Evolutionary conservation across 345 rosid species (phyloP).

Genomic region (Populus davidiana): DNA sequence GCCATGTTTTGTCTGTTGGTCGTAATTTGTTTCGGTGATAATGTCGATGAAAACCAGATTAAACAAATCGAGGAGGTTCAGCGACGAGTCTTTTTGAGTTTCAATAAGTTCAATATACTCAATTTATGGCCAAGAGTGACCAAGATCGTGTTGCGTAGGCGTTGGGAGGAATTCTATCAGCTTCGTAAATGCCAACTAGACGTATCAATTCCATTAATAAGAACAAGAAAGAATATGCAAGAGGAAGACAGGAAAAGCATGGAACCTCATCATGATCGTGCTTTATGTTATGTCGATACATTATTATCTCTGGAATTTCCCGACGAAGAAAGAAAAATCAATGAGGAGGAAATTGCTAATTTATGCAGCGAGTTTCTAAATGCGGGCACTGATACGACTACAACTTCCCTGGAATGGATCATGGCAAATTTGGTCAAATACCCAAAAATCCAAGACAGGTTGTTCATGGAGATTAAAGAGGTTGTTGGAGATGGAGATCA

Average conservation of each 20-base stretch:
- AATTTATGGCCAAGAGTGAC: conserved; percentile 8
- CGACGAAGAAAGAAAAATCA: neutral
- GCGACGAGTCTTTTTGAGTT: neutral
- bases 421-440: neutral
- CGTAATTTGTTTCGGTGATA: neutral
- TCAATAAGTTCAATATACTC: neutral
- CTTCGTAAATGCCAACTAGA: neutral
- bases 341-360: neutral
- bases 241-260: neutral
- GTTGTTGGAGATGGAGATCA: neutral
- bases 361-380: neutral
- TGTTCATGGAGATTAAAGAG: neutral
- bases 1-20: conserved; percentile 7
- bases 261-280: neutral
- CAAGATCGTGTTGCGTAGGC: neutral
- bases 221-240: neutral
- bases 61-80: neutral
- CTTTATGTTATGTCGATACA: neutral
- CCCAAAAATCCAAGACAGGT: neutral
- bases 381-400: neutral
- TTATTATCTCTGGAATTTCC: neutral
- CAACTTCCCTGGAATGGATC: conserved; percentile 1
- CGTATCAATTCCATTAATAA: neutral
- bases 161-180: conserved; percentile 4
- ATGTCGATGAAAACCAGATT: neutral